Base-by-base conservation (phyloP, 306 rosid species). In the Quercus suber region DNA sequence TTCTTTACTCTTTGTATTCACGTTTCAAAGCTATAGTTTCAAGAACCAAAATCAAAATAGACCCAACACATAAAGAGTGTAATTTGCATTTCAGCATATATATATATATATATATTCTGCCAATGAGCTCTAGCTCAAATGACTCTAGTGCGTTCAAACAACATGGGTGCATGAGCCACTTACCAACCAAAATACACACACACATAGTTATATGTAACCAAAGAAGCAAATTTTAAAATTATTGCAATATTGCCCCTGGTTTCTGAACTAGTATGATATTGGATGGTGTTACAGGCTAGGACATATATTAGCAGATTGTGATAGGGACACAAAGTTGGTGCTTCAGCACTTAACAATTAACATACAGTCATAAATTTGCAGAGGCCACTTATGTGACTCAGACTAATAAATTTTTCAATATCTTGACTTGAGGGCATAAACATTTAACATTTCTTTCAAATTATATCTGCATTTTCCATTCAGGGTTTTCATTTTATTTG, bases 401-500 rank as follows among this genome's bases (percentile, higher is more conserved):
- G 72, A n/a, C 52, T 35, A 68, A 35, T 49, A 33, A n/a, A 18
- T 0, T 35, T 65, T 59, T 59, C 51, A 11, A 68, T 68, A 68
- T 68, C n/a, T 35, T 33, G 52, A 35, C 72, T 35, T 10, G 2
- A 19, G 27, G 37, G 4, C 9, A 68, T 68, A 18, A n/a, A 35
- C 37, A 37, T 35, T 61, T 63, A 72, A 76, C 58, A 4, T 75
- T 41, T 69, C n/a, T 33, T 80, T 70, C 49, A 49, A 56, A 80
- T 52, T 82, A 30, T 78, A 49, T 19, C 69, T 21, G 63, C 49
- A 21, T 72, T 80, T 76, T 78, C 58, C 75, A 35, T 57, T 73
- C 82, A 94, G 98, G 90, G 78, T 91, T 52, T 86, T 87, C 76
- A 65, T 87, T 77, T 80, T 94, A 76, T 80, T 92, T 51, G 73